Percentiles rank a stretch among this genome's conserved stretches.
These are phyloP conservation scores for Penicillium canescens DNA, from an alignment of 495 filamentous ascomycete genomes.

Conservation along the genomic window DNA sequence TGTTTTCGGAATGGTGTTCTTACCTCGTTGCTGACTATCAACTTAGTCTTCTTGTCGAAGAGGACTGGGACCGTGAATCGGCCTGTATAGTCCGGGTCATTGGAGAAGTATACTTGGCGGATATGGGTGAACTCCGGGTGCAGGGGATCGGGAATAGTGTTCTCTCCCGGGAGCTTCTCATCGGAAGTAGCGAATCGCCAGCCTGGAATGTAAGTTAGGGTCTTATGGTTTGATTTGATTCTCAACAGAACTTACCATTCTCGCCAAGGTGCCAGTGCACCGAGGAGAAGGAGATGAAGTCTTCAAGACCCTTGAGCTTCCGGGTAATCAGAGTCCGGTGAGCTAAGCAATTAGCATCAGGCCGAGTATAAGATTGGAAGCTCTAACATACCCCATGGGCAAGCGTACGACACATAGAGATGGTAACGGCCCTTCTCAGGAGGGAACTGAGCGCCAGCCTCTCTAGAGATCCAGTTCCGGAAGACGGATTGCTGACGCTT, in stretches of 20 bases:
- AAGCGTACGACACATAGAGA: conserved; percentile 73
- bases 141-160: conserved; percentile 51
- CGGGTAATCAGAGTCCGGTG: conserved; percentile 67
- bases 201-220: conserved; percentile 41
- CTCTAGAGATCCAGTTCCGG: conserved; percentile 68
- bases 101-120: conserved; percentile 61
- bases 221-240: background rate
- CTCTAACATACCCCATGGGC: conserved; percentile 61
- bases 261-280: conserved; percentile 69
- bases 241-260: conserved; percentile 44
- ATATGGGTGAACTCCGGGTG: conserved; percentile 56
- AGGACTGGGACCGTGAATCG: conserved; percentile 64
- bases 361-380: background rate
- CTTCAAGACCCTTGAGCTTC: conserved; percentile 67
- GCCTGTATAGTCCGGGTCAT: conserved; percentile 58
- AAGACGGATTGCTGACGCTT: conserved; percentile 74
- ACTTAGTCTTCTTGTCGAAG: conserved; percentile 60
- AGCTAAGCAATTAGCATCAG: conserved; percentile 34
- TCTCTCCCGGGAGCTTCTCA: conserved; percentile 62
- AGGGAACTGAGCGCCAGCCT: conserved; percentile 62
- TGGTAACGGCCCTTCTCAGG: conserved; percentile 69
- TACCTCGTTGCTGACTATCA: conserved; percentile 60
- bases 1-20: background rate
- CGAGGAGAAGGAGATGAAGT: conserved; percentile 62
- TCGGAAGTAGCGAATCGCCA: conserved; percentile 76